These are phyloP conservation scores for Dryadomyces sulphureus DNA, from an alignment of 2,329 filamentous ascomycete species.

Conservation along the genomic window DNA sequence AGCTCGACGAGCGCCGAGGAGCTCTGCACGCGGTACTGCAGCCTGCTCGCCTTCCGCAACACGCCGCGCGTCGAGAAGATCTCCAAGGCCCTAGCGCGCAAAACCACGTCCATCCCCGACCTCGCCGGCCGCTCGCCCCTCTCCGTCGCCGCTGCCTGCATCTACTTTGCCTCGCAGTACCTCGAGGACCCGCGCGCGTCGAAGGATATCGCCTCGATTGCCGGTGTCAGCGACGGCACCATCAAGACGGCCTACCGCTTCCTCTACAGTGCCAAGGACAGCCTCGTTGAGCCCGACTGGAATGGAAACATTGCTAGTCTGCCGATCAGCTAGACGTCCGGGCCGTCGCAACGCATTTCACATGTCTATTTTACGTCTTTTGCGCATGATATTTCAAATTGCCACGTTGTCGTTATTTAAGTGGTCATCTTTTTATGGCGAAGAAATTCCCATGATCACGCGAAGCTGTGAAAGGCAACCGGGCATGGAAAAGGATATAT, in stretches of 20 bases:
- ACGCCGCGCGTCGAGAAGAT: conserved; percentile 65
- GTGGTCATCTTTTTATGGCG: too few species aligned
- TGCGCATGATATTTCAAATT: too few species aligned
- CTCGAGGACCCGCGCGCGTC: conserved; percentile 65
- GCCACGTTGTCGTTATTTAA: too few species aligned
- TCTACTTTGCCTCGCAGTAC: conserved; percentile 87
- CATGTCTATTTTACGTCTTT: too few species aligned
- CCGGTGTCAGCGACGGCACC: conserved; percentile 88
- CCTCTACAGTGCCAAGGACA: conserved; percentile 59
- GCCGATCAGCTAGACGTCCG: conserved; percentile 39
- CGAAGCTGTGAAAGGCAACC: too few species aligned
- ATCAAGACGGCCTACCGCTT: conserved; percentile 93
- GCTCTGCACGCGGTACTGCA: conserved; percentile 82
- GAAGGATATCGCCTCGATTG: conserved; percentile 75
- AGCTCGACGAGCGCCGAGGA: conserved; percentile 68
- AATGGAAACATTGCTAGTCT: conserved; percentile 56
- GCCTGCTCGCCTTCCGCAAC: conserved; percentile 58
- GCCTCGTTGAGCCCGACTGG: conserved; percentile 27
- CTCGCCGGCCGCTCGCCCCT: conserved; percentile 87
- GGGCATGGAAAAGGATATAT: too few species aligned
- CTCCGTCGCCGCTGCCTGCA: conserved; percentile 86
- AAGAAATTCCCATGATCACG: too few species aligned
- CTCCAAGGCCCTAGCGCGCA: conserved; percentile 61
- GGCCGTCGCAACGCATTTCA: too few species aligned
- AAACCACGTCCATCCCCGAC: conserved; percentile 62